Evolutionary conservation across 371 early-diverging fungal genomes (phyloP), one percentile per base, ranked within the genome.

Genomic region (Mortierella sp.): DNA sequence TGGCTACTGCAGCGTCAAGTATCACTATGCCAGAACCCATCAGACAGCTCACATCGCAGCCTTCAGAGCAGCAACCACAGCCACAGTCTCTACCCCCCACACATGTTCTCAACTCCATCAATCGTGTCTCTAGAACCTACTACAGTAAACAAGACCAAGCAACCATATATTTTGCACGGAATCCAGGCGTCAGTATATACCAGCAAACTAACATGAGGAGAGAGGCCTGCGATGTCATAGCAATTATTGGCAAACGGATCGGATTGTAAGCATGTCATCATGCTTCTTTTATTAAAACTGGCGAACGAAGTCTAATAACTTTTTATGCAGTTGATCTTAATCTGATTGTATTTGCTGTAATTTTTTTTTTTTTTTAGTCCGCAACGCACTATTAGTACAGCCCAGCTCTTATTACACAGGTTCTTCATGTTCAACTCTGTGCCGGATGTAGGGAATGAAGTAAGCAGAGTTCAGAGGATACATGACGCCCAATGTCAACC

Each of bases 401-500:
- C 94, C 10, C 93, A 92, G 80, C 86, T 92, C 9, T 77, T 94
- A 33, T 89, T 91, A 50, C 92, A 94, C 83, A 91, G 93, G 38
- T 91, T 91, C 61, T 91, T 86, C 72, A 85, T 92, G 57, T 88
- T 88, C 84, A 88, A 92, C 70, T 88, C 93, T 15, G 71, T 86
- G 5, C 65, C 71, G 22, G 80, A 80, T 48, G 36, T 75, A 19
- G 75, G 75, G 60, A 80, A 71, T 50, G 80, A 80, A 75, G 80
- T 74, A 74, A 15, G 4, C 22, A 2, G 21, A 11, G 19, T 21
- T 15, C 24, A 21, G 13, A 40, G 9, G 57, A 40, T 9, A 53
- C n/a, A 13, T 52, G 16, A 11, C 47, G 47, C n/a, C 3, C 32
- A 19, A 15, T 43, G 3, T 10, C 15, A 10, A 43, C 43, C 10